Evolutionary conservation across 805 yeast genomes (phyloP), one percentile per base, ranked within the genome.

Genomic region (Cephaloascus albidus): DNA sequence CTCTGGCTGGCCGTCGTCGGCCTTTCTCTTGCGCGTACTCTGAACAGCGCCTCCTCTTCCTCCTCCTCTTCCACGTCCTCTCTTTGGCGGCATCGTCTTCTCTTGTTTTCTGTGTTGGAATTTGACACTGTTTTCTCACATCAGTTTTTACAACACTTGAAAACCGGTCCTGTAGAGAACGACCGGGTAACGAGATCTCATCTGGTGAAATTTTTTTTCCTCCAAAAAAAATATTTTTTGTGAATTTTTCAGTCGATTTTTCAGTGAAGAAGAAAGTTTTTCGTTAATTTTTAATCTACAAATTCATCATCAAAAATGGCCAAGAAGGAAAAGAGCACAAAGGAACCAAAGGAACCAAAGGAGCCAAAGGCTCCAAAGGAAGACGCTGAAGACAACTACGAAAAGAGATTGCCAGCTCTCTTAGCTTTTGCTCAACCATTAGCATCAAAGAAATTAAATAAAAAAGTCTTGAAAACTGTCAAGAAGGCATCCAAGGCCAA

Each of bases 401-500:
- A 93, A 45, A 74, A 74, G 55, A 81, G 97, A 65, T 65, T 93
- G 64, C 81, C 95, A 38, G 97, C 96, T 17, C 78, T 84, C 42
- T 72, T 93, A 50, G 83, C 96, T 40, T 90, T 93, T 63, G 96
- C 98, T 40, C 71, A 78, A 55, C 99, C 99, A 44, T 73, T 93
- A 52, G 99, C 99, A 14, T 78, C 96, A 35, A 93, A 93, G 70
- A 93, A 93, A 63, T 70, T 90, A 58, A 93, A 93, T 72, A 93
- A 93, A 68, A 93, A 90, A 65, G 82, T 90, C 15, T 75, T 94
- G 57, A 93, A 93, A 69, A 86, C 96, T 35, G 94, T 93, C 47
- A 93, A 93, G 75, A 90, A 87, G 63, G 97, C 98, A 8, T 88
- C 97, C 39, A 93, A 93, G 69, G 94, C 96, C 47, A 93, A 93